Base-by-base conservation (phyloP, 306 rosid species). In the Abrus precatorius region DNA sequence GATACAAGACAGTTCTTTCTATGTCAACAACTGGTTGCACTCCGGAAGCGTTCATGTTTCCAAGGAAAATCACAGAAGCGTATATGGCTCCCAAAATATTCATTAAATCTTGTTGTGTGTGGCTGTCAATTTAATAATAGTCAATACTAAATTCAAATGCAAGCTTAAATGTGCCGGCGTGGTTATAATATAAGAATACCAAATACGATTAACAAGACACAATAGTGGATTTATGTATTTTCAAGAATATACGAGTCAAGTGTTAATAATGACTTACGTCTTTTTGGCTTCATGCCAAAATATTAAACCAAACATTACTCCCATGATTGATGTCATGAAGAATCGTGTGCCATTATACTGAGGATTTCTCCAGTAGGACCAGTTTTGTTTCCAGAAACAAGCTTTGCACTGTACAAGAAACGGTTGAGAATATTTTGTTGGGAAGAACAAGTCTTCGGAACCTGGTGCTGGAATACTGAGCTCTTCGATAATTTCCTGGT, bases 301-400 rank as follows among this genome's bases (percentile, higher is more conserved):
- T 71, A 92, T 88, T 29, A 90, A 69, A 71, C 97, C 97, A 57
- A 88, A 92, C 27, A 86, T 3, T 13, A 82, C 1, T 49, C 91
- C 92, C 7, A 88, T 82, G 64, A 41, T 28, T 7, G 54, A 7
- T 12, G 97, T 91, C 79, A 84, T 38, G 87, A 88, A 83, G 44
- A 86, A 75, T 29, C 97, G 52, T 49, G 85, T 75, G 1, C 84
- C 92, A 64, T 88, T 91, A 71, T 83, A 89, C 32, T 57, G 67
- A 20, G 97, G 82, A 67, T 88, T 73, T 72, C 94, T 86, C 97
- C 97, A 91, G 75, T 91, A 91, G 2, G 97, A 93, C 90, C 90
- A 84, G 67, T 88, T 79, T n/a, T 80, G 87, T 80, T 75, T 84
- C 87, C 87, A 80, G 6, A 84, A 80, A 32, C 80, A 75, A 75